These are phyloP conservation scores for Erythrophleum ivorense DNA, from an alignment of 331 rosid genomes.

Conservation along the genomic window DNA sequence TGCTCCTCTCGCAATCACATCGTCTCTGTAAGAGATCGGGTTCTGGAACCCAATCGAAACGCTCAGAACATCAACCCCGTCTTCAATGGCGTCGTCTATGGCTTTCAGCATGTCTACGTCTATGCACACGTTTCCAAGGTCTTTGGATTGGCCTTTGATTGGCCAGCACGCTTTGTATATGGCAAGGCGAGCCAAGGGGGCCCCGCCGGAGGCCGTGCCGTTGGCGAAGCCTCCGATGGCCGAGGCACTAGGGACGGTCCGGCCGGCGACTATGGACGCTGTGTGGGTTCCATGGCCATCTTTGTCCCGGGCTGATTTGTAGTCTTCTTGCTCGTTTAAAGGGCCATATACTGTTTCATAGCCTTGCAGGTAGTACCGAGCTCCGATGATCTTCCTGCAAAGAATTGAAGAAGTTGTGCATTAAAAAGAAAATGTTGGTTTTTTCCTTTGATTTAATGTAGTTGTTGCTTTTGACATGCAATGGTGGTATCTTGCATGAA, in stretches of 20 bases:
- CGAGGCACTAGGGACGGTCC: slow-evolving; percentile 47
- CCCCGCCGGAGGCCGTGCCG: slow-evolving; percentile 83
- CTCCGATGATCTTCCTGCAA: slow-evolving; percentile 83
- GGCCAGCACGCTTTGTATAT: slow-evolving; percentile 97
- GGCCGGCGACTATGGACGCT: slow-evolving; percentile 79
- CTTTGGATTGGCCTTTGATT: slow-evolving; percentile 59
- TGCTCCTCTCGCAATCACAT: slow-evolving; percentile 69
- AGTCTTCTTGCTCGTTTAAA: slow-evolving; percentile 63
- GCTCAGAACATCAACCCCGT: slow-evolving; percentile 80
- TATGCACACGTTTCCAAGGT: slow-evolving; percentile 64
- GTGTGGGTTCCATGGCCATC: slow-evolving; percentile 98
- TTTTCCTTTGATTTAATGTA: background rate
- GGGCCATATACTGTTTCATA: slow-evolving; percentile 58
- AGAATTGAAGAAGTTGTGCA: background rate
- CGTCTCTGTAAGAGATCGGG: slow-evolving; percentile 46
- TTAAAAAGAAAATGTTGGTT: too few species aligned
- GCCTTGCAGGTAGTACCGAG: slow-evolving; percentile 75
- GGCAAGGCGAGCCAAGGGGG: slow-evolving; percentile 77
- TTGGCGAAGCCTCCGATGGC: slow-evolving; percentile 77
- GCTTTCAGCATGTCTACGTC: slow-evolving; percentile 87
- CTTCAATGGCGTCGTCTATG: slow-evolving; percentile 87
- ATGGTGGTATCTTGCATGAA: too few species aligned
- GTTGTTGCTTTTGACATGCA: background rate
- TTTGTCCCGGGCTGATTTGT: slow-evolving; percentile 77
- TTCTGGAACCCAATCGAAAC: slow-evolving; percentile 61